Base-by-base conservation (phyloP, 805 yeast genomes). In the Spathaspora gorwiae region DNA sequence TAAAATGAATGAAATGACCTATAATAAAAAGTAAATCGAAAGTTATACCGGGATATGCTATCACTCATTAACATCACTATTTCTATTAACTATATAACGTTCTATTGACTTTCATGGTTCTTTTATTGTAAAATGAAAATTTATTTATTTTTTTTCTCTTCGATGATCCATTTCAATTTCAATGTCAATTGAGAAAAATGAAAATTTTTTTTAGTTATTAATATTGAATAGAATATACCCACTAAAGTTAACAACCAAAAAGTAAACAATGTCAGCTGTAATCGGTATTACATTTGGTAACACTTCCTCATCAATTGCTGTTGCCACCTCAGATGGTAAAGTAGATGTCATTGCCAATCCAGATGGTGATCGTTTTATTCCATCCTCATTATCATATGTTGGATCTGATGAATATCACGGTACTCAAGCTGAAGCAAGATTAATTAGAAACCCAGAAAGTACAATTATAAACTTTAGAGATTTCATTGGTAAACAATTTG, bases 291-390 rank as follows among this genome's bases (percentile, higher is more conserved):
- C 97, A 37, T 92, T 94, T 67, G 99, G 99, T 67, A 94, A 94
- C 80, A 85, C 96, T 40, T 81, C 96, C 49, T 86, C 97, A 41
- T 87, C 97, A 48, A 90, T 94, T 65, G 97, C 98, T 41, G 87
- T 83, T 60, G 86, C 90, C 54, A 71, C 78, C 50, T 67, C 73
- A 54, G 97, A 92, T 60, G 97, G 97, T 51, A 87, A 85, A 65
- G 94, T 89, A 52, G 97, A 94, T 63, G 96, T 94, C 54, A 92
- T 94, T 66, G 99, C 99, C 55, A 92, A 94, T 81, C 97, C 95
- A 55, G 99, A 94, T 63, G 99, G 99, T 68, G 98, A 94, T 72
- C 88, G 98, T 74, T 79, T 92, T 49, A 94, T 94, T 64, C 96
- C 98, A 50, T 86, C 98, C 27, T 86, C 87, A 48, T 77, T 94